Base-by-base conservation (phyloP, 2,329 filamentous ascomycete genomes). In the Pestalotiopsis sp. region DNA sequence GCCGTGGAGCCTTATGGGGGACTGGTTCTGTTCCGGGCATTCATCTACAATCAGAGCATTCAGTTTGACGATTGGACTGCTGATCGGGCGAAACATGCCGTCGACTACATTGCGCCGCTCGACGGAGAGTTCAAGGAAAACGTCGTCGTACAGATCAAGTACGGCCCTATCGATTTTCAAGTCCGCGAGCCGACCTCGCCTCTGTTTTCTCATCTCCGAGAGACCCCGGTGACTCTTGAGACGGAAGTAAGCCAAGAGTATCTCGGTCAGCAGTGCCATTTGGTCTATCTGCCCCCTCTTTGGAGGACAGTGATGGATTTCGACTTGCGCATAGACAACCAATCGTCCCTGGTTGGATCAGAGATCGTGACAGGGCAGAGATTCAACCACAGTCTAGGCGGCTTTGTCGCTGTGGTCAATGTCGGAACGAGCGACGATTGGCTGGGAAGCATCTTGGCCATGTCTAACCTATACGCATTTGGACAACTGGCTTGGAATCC, bases 101-200 rank as follows among this genome's bases (percentile, higher is more conserved):
- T 92, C 0, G 83, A 93, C 1, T 92, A 87, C 77, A 93, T 93
- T 76, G 81, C 87, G 17, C 82, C 83, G 0, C 83, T 93, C 0
- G 91, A 93, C 73, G 86, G 84, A 4, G 77, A 89, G 69, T 93
- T 93, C 68, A 88, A 91, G 25, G 88, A 90, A 60, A 93, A 93
- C 61, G 90, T 93, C 0, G 84, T 93, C 0, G 84, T 93, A 2
- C 91, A 93, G 75, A 90, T 93, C 78, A 93, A 93, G 77, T 92
- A 91, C 70, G 91, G 91, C 0, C 90, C 91, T 0, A 93, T 93
- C 69, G 91, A 93, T 74, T 93, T 93, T 77, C 91, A 93, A 73
- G 89, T 92, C 12, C 86, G 91, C 45, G 91, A 93, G 76, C 88
- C 91, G 1, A 79, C 85, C 1, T 91, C 88, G 3, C 91, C 91